Percentiles rank a stretch among this genome's conserved stretches.
These are phyloP conservation scores for Mortierella sp. DNA, from an alignment of 371 early-diverging fungal species.

Conservation along the genomic window DNA sequence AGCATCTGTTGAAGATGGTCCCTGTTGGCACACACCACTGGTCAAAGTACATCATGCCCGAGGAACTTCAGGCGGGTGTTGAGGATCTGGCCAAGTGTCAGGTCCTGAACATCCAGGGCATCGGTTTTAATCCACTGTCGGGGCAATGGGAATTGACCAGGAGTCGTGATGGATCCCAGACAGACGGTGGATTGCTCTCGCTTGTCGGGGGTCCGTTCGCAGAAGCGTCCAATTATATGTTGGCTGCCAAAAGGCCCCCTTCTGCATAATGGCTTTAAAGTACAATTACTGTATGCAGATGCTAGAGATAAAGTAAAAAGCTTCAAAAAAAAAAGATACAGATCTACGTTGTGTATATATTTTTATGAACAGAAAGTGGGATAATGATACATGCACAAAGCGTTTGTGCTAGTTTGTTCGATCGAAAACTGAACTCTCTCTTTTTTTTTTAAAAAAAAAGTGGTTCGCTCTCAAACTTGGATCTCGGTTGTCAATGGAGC, in stretches of 20 bases:
- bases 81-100: constrained; percentile 29
- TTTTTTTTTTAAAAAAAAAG: too few species aligned
- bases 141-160: constrained; percentile 53
- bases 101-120: constrained; percentile 51
- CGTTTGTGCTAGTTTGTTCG: too few species aligned
- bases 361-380: too few species aligned
- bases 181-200: constrained; percentile 6
- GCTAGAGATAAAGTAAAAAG: background rate
- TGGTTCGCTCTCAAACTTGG: background rate
- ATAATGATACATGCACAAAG: too few species aligned
- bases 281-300: background rate
- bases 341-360: too few species aligned
- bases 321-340: constrained; percentile 6
- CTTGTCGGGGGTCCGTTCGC: constrained; percentile 24
- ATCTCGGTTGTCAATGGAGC: background rate
- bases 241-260: constrained; percentile 35
- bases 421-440: too few species aligned
- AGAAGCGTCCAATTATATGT: constrained; percentile 30
- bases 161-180: constrained; percentile 9
- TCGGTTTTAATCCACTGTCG: constrained; percentile 53
- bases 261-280: background rate
- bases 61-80: constrained; percentile 61
- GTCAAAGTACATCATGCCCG: constrained; percentile 83
- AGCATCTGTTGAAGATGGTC: constrained; percentile 83
- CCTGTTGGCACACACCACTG: constrained; percentile 91